Evolutionary conservation across 1,284 basidiomycete species (phyloP), one percentile per base, ranked within the genome.

Genomic region (Boletus smithii): DNA sequence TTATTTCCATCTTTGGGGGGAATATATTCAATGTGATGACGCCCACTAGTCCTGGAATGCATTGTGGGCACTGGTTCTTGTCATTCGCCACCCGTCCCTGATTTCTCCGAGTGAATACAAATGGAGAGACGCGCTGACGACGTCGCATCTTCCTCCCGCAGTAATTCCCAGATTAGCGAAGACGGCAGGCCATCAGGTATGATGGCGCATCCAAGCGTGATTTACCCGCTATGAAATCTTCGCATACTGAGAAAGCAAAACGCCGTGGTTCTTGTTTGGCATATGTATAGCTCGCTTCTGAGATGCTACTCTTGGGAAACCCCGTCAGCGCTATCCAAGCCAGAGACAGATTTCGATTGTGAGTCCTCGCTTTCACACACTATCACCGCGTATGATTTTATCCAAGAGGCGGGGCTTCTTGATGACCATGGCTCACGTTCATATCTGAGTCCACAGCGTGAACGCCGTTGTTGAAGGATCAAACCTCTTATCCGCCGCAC

Each of bases 241-340:
- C 31, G 68, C 46, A 50, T 45, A 49, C 55, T 63, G 49, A 63
- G n/a, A n/a, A n/a, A n/a, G n/a, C n/a, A n/a, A 44, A 44, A 46
- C 39, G 40, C 40, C 38, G 27, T 41, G 22, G 26, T 43, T 35
- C 30, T 26, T 17, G 18, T n/a, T 36, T 60, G n/a, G n/a, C 40
- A 36, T 36, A 29, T 32, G 11, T 36, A 9, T 32, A 90, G 85
- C 71, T 83, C 24, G 89, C 90, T 34, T 79, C 85, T 13, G 89
- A 91, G 60, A 75, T 92, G 71, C 73, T 93, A 11, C 72, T 93
- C 38, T 74, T 83, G 16, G 91, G 91, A 37, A 77, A 76, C 46
- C 72, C 77, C 7, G 71, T 93, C 54, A 74, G 73, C 36, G 87
- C 91, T 3, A 63, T 72, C 20, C 83, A 91, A 48, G 88, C 88